Base-by-base conservation (phyloP, 352 stramenopile genomes). In the Salisapilia sapeloensis region DNA sequence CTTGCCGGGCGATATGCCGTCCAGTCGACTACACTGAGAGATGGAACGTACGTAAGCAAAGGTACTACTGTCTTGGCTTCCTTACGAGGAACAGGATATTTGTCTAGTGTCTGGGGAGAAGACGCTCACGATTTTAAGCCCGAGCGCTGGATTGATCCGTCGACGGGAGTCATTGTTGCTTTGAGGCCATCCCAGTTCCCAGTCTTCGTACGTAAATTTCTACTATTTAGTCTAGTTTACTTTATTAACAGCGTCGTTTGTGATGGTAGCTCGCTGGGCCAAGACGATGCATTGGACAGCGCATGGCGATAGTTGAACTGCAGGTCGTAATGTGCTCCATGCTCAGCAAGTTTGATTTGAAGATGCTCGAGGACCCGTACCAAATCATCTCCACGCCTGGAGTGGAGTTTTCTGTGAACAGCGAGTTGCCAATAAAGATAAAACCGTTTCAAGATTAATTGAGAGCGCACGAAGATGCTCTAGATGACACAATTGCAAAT, bases 51-150 rank as follows among this genome's bases (percentile, higher is more conserved):
- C 20, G 31, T 86, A 2, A 35, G 43, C 11, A 46, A 50, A 3
- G 61, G 69, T 20, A 75, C 54, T 14, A 51, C 46, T 1, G 65
- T 82, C 29, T 61, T 78, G 29, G 75, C 56, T 19, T 58, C 66
- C 5, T 44, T 76, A 18, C 27, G 41, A 8, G 33, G 46, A 1
- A 58, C 60, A 28, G 58, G 44, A 11, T 58, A 61, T 7, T 48
- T 53, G 23, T 31, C 33, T 7, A 29, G 46, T 16, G 35, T 76
- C 0, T 78, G 65, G 59, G 57, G 52, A 2, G 8, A 28, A 1
- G 61, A 77, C 29, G 53, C 52, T 2, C 45, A 48, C 7, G 35
- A 59, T 33, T 64, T 57, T 29, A 65, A 60, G 19, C 59, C 59
- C 3, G 43, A 69, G 33, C 53, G 62, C 2, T 71, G 46, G 44